Percentiles rank a stretch among this genome's conserved stretches.
phyloP scores from a whole-genome alignment of 2,329 filamentous ascomycete species.

The Raffaelea deltoideospora region DNA sequence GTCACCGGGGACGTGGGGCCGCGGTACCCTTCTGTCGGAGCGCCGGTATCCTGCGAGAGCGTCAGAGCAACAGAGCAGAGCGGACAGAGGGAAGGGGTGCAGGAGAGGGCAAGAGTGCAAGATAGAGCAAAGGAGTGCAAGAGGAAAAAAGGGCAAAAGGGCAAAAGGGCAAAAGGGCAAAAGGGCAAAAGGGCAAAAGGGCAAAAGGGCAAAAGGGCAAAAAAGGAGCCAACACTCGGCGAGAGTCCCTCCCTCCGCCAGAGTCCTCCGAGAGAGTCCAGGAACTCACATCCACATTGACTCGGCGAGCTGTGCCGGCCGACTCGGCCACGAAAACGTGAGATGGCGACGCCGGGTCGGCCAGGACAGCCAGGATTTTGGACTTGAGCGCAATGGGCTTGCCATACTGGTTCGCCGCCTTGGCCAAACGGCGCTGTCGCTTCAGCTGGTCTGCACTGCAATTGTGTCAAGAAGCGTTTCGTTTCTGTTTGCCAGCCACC shows the following conservation, averaged over 20 bases:
- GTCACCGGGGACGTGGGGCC: conserved; percentile 71
- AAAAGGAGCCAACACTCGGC: no score
- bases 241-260: no score
- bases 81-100: no score
- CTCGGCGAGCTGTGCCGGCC: conserved; percentile 59
- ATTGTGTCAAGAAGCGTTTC: no score
- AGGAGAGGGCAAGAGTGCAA: no score
- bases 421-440: conserved; percentile 48
- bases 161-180: no score
- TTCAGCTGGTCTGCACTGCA: conserved; percentile 35
- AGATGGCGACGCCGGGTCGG: conserved; percentile 46
- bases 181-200: no score
- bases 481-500: no score
- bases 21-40: conserved; percentile 35
- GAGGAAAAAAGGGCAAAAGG: no score
- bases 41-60: background rate
- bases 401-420: conserved; percentile 64
- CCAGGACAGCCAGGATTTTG: conserved; percentile 64
- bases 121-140: no score
- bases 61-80: background rate
- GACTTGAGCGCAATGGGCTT: conserved; percentile 66
- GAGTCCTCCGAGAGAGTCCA: no score
- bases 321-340: conserved; percentile 73
- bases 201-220: no score
- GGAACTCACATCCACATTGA: conserved; percentile 61